These are phyloP conservation scores for Leishmania guyanensis DNA, from an alignment of 208 protist genomes.

Conservation along the genomic window DNA sequence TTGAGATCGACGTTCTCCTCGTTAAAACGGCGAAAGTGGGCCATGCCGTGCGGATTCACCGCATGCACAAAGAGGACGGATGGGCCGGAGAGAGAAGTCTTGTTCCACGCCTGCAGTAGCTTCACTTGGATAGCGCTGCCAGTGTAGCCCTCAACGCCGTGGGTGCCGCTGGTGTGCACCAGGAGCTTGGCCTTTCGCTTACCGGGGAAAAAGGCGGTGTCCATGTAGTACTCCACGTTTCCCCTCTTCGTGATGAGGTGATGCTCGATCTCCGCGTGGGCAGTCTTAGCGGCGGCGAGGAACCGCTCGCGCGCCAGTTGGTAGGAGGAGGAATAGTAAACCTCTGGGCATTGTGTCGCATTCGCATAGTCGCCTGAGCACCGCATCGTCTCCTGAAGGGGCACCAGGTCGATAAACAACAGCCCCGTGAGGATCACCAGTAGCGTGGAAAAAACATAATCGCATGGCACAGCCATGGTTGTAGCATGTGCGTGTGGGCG, in stretches of 20 bases:
- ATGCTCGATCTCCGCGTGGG: slow-evolving; percentile 44
- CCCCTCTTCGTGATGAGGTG: slow-evolving; percentile 53
- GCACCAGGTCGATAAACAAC: slow-evolving; percentile 77
- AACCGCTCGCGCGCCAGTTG: slow-evolving; percentile 75
- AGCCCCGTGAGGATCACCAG: slow-evolving; percentile 64
- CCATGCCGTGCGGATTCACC: slow-evolving; percentile 89
- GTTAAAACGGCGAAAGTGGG: slow-evolving; percentile 74
- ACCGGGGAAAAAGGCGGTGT: slow-evolving; percentile 76
- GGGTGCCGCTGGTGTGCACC: slow-evolving; percentile 75
- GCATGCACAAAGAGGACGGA: slow-evolving; percentile 88
- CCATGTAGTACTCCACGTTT: slow-evolving; percentile 71
- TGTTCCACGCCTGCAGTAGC: slow-evolving; percentile 67
- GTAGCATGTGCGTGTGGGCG: not conserved
- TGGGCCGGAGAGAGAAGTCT: slow-evolving; percentile 43
- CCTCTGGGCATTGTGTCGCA: slow-evolving; percentile 55
- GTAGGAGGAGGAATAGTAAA: slow-evolving; percentile 73
- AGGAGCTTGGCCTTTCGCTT: slow-evolving; percentile 54
- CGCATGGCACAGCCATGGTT: not conserved
- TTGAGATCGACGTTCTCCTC: slow-evolving; percentile 89
- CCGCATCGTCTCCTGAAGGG: slow-evolving; percentile 74
- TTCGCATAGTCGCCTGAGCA: slow-evolving; percentile 66
- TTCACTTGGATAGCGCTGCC: slow-evolving; percentile 84
- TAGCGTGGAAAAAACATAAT: slow-evolving; percentile 40
- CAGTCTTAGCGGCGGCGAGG: slow-evolving; percentile 54
- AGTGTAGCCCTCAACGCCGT: slow-evolving; percentile 87